Evolutionary conservation across 2,329 filamentous ascomycete genomes (phyloP).

Genomic region (Podosphaera xanthii): DNA sequence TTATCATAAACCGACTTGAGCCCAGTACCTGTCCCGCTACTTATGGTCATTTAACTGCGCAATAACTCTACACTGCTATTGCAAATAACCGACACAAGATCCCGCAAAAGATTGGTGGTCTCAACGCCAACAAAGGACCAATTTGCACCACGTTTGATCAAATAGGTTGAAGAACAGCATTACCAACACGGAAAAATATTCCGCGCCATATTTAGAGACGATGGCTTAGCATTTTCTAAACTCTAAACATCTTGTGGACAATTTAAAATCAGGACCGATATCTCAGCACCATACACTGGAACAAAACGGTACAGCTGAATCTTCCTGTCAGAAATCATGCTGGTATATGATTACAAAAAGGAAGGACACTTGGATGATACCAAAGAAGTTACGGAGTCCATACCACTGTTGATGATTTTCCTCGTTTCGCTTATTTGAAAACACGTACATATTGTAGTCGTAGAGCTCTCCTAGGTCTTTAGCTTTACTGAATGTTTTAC

Average conservation of each 20-base stretch:
- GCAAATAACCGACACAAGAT: background rate
- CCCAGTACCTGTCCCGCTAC: background rate
- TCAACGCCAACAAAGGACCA: background rate
- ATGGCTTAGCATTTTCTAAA: too few species aligned
- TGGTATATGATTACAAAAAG: background rate
- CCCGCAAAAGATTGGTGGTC: background rate
- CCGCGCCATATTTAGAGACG: too few species aligned
- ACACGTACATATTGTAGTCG: too few species aligned
- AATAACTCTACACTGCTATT: background rate
- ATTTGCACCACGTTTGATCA: background rate
- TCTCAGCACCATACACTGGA: too few species aligned
- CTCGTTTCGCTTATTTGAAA: too few species aligned
- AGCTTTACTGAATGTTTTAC: too few species aligned
- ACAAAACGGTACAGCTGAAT: too few species aligned
- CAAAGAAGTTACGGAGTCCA: background rate
- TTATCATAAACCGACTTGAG: background rate
- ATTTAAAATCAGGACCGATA: too few species aligned
- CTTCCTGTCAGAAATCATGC: too few species aligned
- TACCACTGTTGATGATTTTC: too few species aligned
- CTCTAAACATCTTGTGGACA: too few species aligned
- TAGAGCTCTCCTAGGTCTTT: too few species aligned
- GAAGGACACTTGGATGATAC: background rate
- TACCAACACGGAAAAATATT: background rate
- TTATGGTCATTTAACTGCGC: background rate
- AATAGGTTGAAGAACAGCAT: background rate